Conservation (phyloP, 306 rosid species). For the Cucurbita maxima region DNA sequence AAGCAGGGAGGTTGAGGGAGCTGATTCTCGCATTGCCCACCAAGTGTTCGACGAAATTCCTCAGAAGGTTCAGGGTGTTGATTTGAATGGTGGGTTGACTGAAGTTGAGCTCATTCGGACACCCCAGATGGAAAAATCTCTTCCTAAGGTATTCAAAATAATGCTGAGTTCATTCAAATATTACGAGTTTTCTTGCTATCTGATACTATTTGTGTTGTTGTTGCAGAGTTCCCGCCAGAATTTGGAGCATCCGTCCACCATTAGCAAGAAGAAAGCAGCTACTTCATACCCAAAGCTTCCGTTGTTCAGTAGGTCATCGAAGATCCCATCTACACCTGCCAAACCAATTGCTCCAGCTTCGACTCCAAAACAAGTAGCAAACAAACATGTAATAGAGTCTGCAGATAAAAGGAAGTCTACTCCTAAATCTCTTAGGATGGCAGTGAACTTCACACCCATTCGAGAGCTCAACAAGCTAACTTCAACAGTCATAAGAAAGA, state of each 20-base stretch:
- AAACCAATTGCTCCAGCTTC: slow-evolving; percentile 22
- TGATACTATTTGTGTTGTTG: slow-evolving; percentile 1
- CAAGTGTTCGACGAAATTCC: slow-evolving; percentile 11
- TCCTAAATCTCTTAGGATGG: slow-evolving; percentile 41
- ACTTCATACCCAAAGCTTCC: slow-evolving; percentile 20
- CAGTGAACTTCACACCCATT: slow-evolving; percentile 66
- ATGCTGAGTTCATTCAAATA: not conserved
- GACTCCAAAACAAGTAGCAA: slow-evolving; percentile 35
- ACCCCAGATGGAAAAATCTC: slow-evolving; percentile 26
- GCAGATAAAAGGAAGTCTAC: slow-evolving; percentile 53
- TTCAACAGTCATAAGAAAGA: slow-evolving; percentile 62
- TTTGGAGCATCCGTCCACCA: slow-evolving; percentile 23
- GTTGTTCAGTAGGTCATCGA: slow-evolving; percentile 22
- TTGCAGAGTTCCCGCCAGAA: slow-evolving; percentile 20
- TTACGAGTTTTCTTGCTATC: not conserved
- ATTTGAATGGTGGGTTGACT: slow-evolving; percentile 11
- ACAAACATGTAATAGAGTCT: slow-evolving; percentile 15
- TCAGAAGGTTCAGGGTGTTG: slow-evolving; percentile 26
- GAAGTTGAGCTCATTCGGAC: slow-evolving; percentile 26
- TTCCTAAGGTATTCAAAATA: slow-evolving; percentile 22
- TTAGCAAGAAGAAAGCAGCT: slow-evolving; percentile 32
- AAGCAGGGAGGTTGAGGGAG: slow-evolving; percentile 18
- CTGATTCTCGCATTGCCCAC: slow-evolving; percentile 13
- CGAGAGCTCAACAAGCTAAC: slow-evolving; percentile 67
- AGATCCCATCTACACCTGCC: slow-evolving; percentile 37